phyloP scores from a whole-genome alignment of 2,329 filamentous ascomycete species.

The Hymenoscyphus infarciens region DNA sequence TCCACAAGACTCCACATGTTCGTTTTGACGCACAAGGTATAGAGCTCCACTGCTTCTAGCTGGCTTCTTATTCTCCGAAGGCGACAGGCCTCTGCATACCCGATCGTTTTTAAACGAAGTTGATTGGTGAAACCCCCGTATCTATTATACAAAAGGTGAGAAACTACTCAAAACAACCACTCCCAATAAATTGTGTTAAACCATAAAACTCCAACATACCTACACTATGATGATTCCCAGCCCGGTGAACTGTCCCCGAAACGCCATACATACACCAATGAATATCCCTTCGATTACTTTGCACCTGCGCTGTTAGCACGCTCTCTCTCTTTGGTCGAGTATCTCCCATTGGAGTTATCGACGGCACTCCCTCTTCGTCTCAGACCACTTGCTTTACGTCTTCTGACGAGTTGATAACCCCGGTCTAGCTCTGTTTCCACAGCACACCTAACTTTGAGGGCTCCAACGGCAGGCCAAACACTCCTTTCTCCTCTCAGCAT shows the following conservation, averaged over 20 bases:
- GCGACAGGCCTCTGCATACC: background rate
- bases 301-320: conserved; percentile 31
- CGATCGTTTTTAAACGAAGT: background rate
- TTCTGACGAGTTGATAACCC: conserved; percentile 75
- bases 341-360: conserved; percentile 29
- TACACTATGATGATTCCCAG: background rate
- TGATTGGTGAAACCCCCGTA: background rate
- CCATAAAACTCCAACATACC: background rate
- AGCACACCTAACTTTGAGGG: conserved; percentile 75
- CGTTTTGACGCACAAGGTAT: background rate
- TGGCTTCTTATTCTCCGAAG: background rate
- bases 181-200: background rate
- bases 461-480: conserved; percentile 86
- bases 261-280: background rate
- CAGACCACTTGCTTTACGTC: conserved; percentile 39
- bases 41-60: background rate
- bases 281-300: conserved; percentile 17
- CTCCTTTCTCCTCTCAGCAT: conserved; percentile 78
- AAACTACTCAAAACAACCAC: background rate
- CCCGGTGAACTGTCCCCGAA: background rate
- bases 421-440: conserved; percentile 85
- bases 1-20: background rate
- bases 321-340: conserved; percentile 26
- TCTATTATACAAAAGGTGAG: conserved; percentile 1
- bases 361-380: conserved; percentile 34